A percentile compares a stretch with the other conserved stretches of the same genome.
Evolutionary conservation across 345 rosid genomes (phyloP).

Genomic region (Hevea brasiliensis): DNA sequence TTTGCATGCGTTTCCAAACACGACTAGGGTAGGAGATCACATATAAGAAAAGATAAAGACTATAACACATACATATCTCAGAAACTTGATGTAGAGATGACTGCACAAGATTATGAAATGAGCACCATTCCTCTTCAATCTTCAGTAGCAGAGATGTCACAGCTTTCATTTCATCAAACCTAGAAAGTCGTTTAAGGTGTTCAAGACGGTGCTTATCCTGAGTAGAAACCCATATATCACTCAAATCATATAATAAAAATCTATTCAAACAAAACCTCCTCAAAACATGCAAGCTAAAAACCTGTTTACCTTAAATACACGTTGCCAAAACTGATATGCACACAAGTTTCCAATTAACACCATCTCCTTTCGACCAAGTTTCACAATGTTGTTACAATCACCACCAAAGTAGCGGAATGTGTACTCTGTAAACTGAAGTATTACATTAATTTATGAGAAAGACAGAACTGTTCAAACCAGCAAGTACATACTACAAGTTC

Average conservation of each 20-base stretch:
- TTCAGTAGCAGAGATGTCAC: constrained; percentile 36
- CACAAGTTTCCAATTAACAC: constrained; percentile 63
- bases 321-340: constrained; percentile 91
- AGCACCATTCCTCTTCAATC: constrained; percentile 92
- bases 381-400: constrained; percentile 35
- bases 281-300: constrained; percentile 12
- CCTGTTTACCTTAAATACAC: constrained; percentile 59
- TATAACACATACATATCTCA: constrained; percentile 61
- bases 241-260: constrained; percentile 19
- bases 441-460: constrained; percentile 14
- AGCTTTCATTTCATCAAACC: constrained; percentile 40
- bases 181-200: constrained; percentile 51
- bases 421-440: constrained; percentile 63
- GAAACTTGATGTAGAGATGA: constrained; percentile 71
- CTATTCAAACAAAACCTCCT: background rate
- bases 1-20: background rate
- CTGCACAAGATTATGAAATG: constrained; percentile 66
- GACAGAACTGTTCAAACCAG: constrained; percentile 17
- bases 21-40: constrained; percentile 5
- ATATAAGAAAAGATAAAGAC: background rate
- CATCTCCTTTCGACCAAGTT: constrained; percentile 62
- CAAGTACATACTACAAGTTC: constrained; percentile 18
- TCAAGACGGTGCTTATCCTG: constrained; percentile 79
- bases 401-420: constrained; percentile 49
- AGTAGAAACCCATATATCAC: constrained; percentile 26